phyloP scores from a whole-genome alignment of 1,139 yeast genomes.

The Kurtzmaniella natalensis region DNA sequence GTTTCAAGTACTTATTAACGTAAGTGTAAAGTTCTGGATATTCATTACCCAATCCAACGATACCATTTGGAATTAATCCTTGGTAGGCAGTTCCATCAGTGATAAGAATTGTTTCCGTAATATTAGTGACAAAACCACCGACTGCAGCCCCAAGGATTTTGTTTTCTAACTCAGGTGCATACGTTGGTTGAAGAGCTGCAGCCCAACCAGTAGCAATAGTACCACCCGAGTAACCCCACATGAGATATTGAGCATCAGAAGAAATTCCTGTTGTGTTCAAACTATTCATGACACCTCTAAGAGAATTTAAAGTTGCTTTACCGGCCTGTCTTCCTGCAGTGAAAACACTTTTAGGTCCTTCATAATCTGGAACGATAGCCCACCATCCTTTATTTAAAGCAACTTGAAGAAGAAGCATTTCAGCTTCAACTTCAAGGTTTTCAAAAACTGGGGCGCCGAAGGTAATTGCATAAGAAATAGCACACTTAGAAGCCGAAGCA shows the following conservation, averaged over 20 bases:
- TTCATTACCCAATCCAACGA: slow-evolving; percentile 16
- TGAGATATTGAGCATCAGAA: slow-evolving; percentile 20
- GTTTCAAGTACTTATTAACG: slow-evolving; percentile 1
- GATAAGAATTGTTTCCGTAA: slow-evolving; percentile 12
- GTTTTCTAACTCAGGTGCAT: slow-evolving; percentile 18
- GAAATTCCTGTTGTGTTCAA: slow-evolving; percentile 24
- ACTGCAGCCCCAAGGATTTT: slow-evolving; percentile 15
- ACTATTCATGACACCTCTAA: slow-evolving; percentile 25
- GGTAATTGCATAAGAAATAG: slow-evolving; percentile 17
- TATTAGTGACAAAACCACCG: slow-evolving; percentile 18
- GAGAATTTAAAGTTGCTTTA: slow-evolving; percentile 25
- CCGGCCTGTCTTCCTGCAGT: slow-evolving; percentile 31
- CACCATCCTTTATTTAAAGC: slow-evolving; percentile 12
- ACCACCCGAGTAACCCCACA: slow-evolving; percentile 43
- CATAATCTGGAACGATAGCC: slow-evolving; percentile 18
- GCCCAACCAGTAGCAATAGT: slow-evolving; percentile 38
- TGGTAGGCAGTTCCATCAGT: slow-evolving; percentile 19
- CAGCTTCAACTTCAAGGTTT: too few relatives aligned
- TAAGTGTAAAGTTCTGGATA: slow-evolving; percentile 9
- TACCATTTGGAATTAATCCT: slow-evolving; percentile 18
- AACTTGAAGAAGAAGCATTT: too few relatives aligned
- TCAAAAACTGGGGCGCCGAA: too few relatives aligned
- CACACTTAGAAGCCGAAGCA: slow-evolving; percentile 15
- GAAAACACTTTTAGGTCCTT: slow-evolving; percentile 25
- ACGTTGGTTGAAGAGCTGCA: slow-evolving; percentile 23